These are phyloP conservation scores for Rhizopus delemar DNA, from an alignment of 371 early-diverging fungal species.

Conservation along the genomic window DNA sequence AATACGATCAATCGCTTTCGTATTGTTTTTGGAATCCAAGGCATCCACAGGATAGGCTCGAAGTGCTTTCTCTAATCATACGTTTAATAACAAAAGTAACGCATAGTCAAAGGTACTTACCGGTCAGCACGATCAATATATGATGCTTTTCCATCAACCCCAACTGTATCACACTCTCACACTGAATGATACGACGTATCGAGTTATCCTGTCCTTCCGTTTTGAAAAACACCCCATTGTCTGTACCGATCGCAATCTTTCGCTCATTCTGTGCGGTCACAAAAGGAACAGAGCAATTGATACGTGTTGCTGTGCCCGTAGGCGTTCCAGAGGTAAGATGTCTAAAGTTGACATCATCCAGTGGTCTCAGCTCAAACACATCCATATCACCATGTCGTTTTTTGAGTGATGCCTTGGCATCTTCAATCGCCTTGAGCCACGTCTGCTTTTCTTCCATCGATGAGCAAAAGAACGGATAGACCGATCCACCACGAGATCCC, in stretches of 20 bases:
- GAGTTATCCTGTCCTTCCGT: slow-evolving; percentile 29
- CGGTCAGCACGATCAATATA: slow-evolving; percentile 49
- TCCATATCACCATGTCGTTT: slow-evolving; percentile 52
- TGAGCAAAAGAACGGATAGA: slow-evolving; percentile 45
- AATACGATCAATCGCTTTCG: slow-evolving; percentile 40
- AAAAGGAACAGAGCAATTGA: slow-evolving; percentile 75
- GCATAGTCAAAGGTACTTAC: slow-evolving; percentile 7
- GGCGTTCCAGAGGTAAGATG: slow-evolving; percentile 24
- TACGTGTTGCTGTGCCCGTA: slow-evolving; percentile 42
- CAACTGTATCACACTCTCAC: slow-evolving; percentile 47
- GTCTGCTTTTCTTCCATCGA: slow-evolving; percentile 76
- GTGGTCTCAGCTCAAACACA: slow-evolving; percentile 65
- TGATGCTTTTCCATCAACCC: slow-evolving; percentile 51
- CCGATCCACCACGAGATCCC: slow-evolving; percentile 40
- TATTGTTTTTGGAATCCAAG: slow-evolving; percentile 46
- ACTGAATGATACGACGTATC: slow-evolving; percentile 38
- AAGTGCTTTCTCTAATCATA: slow-evolving; percentile 49
- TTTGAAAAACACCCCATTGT: slow-evolving; percentile 74
- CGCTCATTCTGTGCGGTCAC: slow-evolving; percentile 40
- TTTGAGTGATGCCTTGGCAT: slow-evolving; percentile 61
- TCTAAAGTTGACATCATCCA: slow-evolving; percentile 47
- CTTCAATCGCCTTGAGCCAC: slow-evolving; percentile 85
- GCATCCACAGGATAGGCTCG: slow-evolving; percentile 66
- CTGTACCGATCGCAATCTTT: slow-evolving; percentile 81
- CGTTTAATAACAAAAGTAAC: no score